Base-by-base conservation (phyloP, 352 stramenopile species). In the Globisporangium nodosum region DNA sequence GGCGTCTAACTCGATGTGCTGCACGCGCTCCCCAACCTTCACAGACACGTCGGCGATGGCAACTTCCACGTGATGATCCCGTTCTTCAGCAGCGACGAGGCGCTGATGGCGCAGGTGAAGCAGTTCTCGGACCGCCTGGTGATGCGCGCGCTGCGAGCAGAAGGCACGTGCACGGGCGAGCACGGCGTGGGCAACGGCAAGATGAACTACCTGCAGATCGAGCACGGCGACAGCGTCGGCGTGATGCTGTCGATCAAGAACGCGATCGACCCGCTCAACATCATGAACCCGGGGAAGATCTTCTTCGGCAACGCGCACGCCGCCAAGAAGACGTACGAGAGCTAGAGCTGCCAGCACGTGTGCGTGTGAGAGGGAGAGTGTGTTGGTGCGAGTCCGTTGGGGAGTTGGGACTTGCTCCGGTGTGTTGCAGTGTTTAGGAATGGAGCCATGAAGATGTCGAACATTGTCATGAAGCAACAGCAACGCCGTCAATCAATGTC, bases 51-150 rank as follows among this genome's bases (percentile, higher is more conserved):
- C 3, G 87, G 97, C 21, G 97, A 99, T 66, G 97, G 96, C 46
- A 99, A 99, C 76, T 99, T 99, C 70, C 96, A 99, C 75, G 95
- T 95, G 48, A 98, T 99, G 69, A 72, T 99, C 50, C 91, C 97
- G 21, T 88, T 96, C 63, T 76, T 92, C 58, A 73, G 71, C 43
- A 76, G 96, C 56, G 76, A 98, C 58, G 68, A 81, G 6, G 71
- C 86, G 54, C 82, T 98, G 51, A 85, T 97, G 67, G 58, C 73
- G 20, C 88, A 90, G 61, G 81, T 98, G 43, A 80, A 90, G 53
- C 69, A 82, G 31, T 93, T 99, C 40, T 97, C 93, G 56, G 78
- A 91, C 57, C 81, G 81, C 13, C 67, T 94, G 13, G 83, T 92
- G 42, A 67, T 87, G 56, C 76, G 82, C n/a, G 92, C 92, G n/a